Conservation (phyloP, 2,329 filamentous ascomycete species). For the Endothia cerciana region DNA sequence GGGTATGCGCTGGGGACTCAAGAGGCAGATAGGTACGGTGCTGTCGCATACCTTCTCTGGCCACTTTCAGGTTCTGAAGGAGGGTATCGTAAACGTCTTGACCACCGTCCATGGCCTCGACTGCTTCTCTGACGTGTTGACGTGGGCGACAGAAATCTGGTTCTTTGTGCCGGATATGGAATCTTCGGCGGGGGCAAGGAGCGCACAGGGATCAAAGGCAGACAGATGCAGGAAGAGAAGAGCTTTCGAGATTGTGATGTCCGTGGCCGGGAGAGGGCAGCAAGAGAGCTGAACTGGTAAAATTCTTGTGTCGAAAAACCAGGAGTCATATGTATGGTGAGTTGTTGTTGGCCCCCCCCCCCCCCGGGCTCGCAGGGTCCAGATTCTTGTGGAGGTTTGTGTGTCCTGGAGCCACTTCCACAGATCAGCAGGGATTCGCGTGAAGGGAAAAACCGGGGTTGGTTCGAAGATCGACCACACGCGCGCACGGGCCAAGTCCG, state of each 20-base stretch:
- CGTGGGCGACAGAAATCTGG: neutral
- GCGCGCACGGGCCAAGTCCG: neutral
- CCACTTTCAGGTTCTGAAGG: constrained; percentile 24
- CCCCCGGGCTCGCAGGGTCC: constrained; percentile 9
- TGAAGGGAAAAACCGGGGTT: too few species aligned
- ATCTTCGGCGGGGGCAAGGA: neutral
- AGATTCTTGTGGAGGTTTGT: constrained; percentile 6
- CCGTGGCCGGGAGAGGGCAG: neutral
- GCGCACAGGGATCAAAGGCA: neutral
- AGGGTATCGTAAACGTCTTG: constrained; percentile 21
- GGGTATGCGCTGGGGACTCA: neutral
- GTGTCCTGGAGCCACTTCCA: neutral
- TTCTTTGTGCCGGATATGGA: constrained; percentile 1
- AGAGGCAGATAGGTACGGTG: too few species aligned
- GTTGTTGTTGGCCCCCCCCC: constrained; percentile 16
- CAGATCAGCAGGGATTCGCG: constrained; percentile 4
- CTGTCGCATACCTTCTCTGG: constrained; percentile 23
- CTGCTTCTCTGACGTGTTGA: neutral
- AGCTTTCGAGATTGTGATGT: neutral
- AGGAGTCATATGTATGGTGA: constrained; percentile 17
- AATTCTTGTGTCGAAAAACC: constrained; percentile 2
- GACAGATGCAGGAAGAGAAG: neutral
- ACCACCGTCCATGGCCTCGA: constrained; percentile 22
- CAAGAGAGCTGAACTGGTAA: neutral
- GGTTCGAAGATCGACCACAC: too few species aligned